phyloP scores from a whole-genome alignment of 2,329 filamentous ascomycete species.

The Ceratocystis huliohia region DNA sequence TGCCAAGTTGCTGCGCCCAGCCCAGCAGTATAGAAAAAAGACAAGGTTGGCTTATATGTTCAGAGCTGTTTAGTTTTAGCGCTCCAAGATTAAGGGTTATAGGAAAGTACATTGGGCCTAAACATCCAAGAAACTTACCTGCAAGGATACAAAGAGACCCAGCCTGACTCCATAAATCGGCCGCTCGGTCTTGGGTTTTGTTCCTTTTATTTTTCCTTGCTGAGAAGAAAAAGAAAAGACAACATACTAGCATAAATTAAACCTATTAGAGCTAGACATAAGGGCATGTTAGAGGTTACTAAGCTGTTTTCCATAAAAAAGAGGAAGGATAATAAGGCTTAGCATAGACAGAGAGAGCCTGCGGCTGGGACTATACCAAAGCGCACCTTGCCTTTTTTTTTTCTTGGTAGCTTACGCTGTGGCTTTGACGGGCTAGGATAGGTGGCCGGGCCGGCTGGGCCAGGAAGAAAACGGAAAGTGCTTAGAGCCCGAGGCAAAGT shows the following conservation, averaged over 20 bases:
- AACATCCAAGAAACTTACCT: neutral
- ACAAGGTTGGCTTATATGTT: neutral
- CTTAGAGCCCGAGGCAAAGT: neutral
- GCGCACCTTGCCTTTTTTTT: neutral
- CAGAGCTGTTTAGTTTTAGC: neutral
- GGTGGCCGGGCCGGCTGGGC: neutral
- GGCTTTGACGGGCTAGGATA: neutral
- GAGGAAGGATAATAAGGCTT: neutral
- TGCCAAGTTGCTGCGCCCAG: neutral
- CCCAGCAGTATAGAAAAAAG: neutral
- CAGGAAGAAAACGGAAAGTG: neutral
- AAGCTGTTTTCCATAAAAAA: too few relatives aligned
- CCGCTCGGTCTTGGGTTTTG: neutral
- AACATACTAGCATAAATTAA: neutral
- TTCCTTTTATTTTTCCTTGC: neutral
- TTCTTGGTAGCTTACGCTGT: neutral
- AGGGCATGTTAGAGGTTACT: too few relatives aligned
- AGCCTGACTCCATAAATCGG: neutral
- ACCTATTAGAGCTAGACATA: neutral
- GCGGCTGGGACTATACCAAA: neutral
- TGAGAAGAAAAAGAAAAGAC: neutral
- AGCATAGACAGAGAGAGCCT: neutral
- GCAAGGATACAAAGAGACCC: slow-evolving; percentile 6
- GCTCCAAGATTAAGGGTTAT: neutral
- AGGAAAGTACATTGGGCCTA: neutral